Evolutionary conservation across 2,329 filamentous ascomycete species (phyloP), one percentile per base, ranked within the genome.

Genomic region (Fusarium torreyae): DNA sequence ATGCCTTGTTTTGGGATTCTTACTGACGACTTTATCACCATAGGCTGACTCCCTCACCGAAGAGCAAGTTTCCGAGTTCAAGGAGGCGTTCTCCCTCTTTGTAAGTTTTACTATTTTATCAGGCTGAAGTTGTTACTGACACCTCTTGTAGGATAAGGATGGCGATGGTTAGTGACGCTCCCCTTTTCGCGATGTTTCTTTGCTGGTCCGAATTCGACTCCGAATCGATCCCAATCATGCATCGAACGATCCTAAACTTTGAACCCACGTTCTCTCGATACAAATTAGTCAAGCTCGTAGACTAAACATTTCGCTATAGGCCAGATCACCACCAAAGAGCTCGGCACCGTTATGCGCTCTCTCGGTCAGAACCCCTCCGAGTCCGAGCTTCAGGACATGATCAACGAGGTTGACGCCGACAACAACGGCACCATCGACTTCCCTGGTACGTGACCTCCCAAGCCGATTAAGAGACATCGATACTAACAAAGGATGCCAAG

Each of bases 21-120:
- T 52, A 67, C 76, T 75, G 65, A 79, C 75, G 53, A 60, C 51
- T 57, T 61, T 52, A 68, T 57, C 52, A 48, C 39, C 56, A 57
- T 81, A 98, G 95, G 95, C 95, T 82, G 96, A 99, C 83, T 95
- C 95, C 83, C 92, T 99, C 80, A 98, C 96, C 77, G 96, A 99
- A 89, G 96, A 99, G 87, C 96, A 99, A 89, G 96, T 99, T 82
- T 98, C 96, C 81, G 96, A 99, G 87, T 99, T 98, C 89, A 99
- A 98, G 92, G 96, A 99, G 87, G 96, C 96, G 57, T 99, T 99
- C 87, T 99, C 96, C 82, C 93, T 99, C 74, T 99, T 99, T 85
- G 96, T 99, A 91, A 91, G 96, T 84, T 43, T 20, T 40, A 34
- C n/a, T 40, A 17, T 17, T 26, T 36, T 18, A 34, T 46, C 36